Percentiles rank a stretch among this genome's conserved stretches.
Conservation (phyloP, 208 protist genomes). For the Leishmania gerbilli region DNA sequence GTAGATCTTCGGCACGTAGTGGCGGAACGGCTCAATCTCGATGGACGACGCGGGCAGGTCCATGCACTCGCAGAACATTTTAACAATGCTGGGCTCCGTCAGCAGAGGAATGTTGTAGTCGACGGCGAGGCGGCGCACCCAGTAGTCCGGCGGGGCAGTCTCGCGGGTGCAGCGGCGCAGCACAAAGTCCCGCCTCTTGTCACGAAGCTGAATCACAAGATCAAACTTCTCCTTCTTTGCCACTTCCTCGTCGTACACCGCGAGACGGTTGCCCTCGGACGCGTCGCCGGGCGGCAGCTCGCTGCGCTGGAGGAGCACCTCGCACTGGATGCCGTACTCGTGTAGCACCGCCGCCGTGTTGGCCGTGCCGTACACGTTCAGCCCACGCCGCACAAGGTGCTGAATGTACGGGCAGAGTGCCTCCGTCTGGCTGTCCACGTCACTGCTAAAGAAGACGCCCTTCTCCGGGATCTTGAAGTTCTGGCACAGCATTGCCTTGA, state of each 20-base stretch:
- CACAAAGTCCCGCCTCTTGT: conserved; percentile 85
- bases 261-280: conserved; percentile 1
- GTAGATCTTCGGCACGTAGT: conserved; percentile 90
- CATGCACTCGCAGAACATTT: conserved; percentile 75
- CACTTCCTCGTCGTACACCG: conserved; percentile 57
- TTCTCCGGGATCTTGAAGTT: conserved; percentile 77
- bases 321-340: conserved; percentile 76
- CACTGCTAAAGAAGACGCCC: conserved; percentile 89
- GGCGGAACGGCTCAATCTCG: conserved; percentile 82
- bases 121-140: conserved; percentile 87
- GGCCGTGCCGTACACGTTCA: conserved; percentile 67
- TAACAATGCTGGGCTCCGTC: conserved; percentile 85
- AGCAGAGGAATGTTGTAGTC: conserved; percentile 91
- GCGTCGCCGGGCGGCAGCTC: conserved; percentile 24
- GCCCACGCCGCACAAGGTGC: conserved; percentile 34
- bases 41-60: conserved; percentile 45
- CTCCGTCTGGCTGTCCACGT: conserved; percentile 52
- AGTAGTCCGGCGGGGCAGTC: conserved; percentile 82
- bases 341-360: conserved; percentile 85
- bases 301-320: conserved; percentile 48
- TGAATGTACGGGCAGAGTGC: conserved; percentile 58
- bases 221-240: conserved; percentile 72
- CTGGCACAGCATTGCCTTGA: conserved; percentile 90
- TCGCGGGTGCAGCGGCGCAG: conserved; percentile 72
- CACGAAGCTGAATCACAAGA: conserved; percentile 89